Percentiles rank a stretch among this genome's conserved stretches.
Conservation (phyloP, 352 stramenopile genomes). For the Peronospora destructor region DNA sequence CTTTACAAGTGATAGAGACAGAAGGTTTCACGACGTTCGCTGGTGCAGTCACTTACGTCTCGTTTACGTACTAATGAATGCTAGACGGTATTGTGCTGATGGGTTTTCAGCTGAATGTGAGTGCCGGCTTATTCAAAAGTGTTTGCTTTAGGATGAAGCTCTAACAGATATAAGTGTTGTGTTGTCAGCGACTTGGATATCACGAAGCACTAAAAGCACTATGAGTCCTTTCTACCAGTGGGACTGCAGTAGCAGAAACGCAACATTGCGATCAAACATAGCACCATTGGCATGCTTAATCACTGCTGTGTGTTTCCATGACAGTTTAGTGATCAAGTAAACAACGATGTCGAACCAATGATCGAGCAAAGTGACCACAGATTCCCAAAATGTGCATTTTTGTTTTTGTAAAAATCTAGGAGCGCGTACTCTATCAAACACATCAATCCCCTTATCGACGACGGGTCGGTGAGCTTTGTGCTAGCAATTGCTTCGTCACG, state of each 20-base stretch:
- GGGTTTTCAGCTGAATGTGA: slow-evolving; percentile 44
- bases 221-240: slow-evolving; percentile 34
- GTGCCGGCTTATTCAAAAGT: slow-evolving; percentile 3
- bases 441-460: slow-evolving; percentile 20
- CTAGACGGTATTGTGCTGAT: slow-evolving; percentile 27
- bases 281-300: slow-evolving; percentile 16
- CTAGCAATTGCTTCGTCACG: slow-evolving; percentile 50
- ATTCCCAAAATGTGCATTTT: background rate
- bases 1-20: slow-evolving; percentile 34
- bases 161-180: slow-evolving; percentile 1
- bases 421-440: slow-evolving; percentile 2
- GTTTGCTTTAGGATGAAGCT: background rate
- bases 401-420: slow-evolving; percentile 7
- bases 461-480: slow-evolving; percentile 33
- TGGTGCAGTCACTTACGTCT: background rate
- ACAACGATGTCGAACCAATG: slow-evolving; percentile 1
- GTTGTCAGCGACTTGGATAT: slow-evolving; percentile 46
- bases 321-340: slow-evolving; percentile 20
- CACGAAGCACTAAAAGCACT: background rate
- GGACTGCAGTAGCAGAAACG: slow-evolving; percentile 29
- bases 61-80: slow-evolving; percentile 8
- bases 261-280: slow-evolving; percentile 28
- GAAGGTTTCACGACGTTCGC: background rate
- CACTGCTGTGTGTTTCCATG: background rate
- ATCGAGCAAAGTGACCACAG: slow-evolving; percentile 5